These are phyloP conservation scores for Pestalotiopsis sp. DNA, from an alignment of 2,329 filamentous ascomycete species.

Conservation along the genomic window DNA sequence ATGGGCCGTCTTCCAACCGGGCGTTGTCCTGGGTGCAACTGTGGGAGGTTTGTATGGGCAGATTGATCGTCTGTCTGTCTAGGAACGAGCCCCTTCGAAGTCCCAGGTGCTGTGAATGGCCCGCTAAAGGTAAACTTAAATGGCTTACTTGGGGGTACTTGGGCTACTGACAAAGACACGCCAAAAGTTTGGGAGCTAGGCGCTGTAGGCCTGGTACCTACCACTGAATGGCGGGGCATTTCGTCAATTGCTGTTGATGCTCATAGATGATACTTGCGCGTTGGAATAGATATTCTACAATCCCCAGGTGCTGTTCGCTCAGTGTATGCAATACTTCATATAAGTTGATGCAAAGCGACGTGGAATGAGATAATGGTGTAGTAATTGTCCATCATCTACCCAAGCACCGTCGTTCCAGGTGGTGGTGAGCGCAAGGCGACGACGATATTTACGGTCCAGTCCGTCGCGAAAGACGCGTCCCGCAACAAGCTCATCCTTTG, in stretches of 20 bases:
- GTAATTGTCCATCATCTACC: too few relatives aligned
- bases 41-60: not conserved
- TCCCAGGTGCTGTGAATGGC: not conserved
- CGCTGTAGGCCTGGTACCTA: not conserved
- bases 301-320: too few relatives aligned
- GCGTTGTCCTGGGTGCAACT: conserved; percentile 19
- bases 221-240: not conserved
- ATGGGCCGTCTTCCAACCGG: conserved; percentile 34
- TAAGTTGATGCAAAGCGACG: too few relatives aligned
- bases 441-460: not conserved
- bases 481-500: not conserved
- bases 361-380: too few relatives aligned
- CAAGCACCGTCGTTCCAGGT: too few relatives aligned
- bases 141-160: not conserved
- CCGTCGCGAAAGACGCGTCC: conserved; percentile 10
- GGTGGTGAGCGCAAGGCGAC: not conserved
- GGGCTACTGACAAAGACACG: not conserved
- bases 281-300: too few relatives aligned
- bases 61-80: not conserved
- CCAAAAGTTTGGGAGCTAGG: not conserved
- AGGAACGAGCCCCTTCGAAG: not conserved
- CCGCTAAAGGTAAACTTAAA: too few relatives aligned
- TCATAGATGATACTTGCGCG: not conserved
- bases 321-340: too few relatives aligned
- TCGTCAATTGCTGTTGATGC: not conserved